A percentile compares a stretch with the other conserved stretches of the same genome.
Conservation (phyloP, 1,284 basidiomycete species). For the Termitomyces sp. region DNA sequence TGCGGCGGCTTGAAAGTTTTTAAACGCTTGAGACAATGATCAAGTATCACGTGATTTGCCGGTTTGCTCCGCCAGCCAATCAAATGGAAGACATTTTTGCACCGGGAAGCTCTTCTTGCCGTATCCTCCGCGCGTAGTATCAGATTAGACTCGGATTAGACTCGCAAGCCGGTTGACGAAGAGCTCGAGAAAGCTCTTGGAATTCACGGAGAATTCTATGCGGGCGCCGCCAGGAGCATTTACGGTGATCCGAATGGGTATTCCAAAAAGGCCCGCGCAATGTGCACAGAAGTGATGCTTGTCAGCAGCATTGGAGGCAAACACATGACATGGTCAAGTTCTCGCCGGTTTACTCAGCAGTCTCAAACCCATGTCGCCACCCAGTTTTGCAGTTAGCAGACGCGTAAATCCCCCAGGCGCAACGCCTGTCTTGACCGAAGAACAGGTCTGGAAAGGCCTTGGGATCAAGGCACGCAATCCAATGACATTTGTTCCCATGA, state of each 20-base stretch:
- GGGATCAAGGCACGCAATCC: constrained; percentile 28
- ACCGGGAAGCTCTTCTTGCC: background rate
- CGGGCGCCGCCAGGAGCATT: too few relatives aligned
- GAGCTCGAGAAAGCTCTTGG: too few relatives aligned
- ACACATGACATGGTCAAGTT: background rate
- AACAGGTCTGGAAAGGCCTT: constrained; percentile 30
- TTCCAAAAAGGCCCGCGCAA: too few relatives aligned
- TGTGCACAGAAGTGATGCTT: too few relatives aligned
- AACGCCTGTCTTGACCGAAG: constrained; percentile 22
- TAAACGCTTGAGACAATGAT: constrained; percentile 13
- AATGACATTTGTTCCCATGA: constrained; percentile 23
- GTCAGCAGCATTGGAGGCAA: background rate
- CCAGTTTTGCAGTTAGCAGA: constrained; percentile 25
- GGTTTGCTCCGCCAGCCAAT: constrained; percentile 34
- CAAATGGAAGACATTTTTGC: constrained; percentile 6
- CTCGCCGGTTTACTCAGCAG: background rate
- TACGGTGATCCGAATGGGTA: too few relatives aligned
- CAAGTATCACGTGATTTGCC: constrained; percentile 27
- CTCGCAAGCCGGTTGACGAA: too few relatives aligned
- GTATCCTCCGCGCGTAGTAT: too few relatives aligned
- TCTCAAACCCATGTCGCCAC: background rate
- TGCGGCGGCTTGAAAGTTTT: background rate
- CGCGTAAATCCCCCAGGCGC: constrained; percentile 26
- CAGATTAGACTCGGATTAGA: too few relatives aligned
- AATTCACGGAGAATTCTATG: too few relatives aligned